A percentile compares a stretch with the other conserved stretches of the same genome.
Evolutionary conservation across 108 stramenopile genomes (phyloP).

Genomic region (Chaetoceros tenuissimus): DNA sequence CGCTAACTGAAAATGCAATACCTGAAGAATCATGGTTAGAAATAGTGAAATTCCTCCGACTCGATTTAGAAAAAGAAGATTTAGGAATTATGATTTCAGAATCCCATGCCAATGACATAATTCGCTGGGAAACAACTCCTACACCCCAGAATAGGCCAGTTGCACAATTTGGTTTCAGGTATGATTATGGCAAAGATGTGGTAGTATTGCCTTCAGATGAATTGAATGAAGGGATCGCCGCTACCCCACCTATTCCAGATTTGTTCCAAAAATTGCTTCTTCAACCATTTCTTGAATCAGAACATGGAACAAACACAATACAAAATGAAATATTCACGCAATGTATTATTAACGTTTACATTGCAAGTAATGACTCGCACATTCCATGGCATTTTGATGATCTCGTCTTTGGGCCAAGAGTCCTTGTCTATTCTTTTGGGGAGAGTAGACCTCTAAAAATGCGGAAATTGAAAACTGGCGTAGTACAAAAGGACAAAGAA

Average conservation of each 20-base stretch:
- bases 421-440: constrained; percentile 32
- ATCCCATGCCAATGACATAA: no score
- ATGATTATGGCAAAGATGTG: constrained; percentile 24
- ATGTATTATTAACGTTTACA: constrained; percentile 35
- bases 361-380: constrained; percentile 1
- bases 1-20: no score
- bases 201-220: constrained; percentile 3
- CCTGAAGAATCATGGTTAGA: no score
- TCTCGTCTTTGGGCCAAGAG: constrained; percentile 22
- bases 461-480: constrained; percentile 1
- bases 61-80: no score
- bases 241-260: constrained; percentile 13
- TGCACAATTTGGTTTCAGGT: constrained; percentile 35
- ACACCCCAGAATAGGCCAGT: constrained; percentile 23
- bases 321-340: constrained; percentile 12
- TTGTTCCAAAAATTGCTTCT: constrained; percentile 14
- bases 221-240: no score
- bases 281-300: not conserved
- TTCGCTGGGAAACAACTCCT: no score
- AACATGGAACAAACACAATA: not conserved
- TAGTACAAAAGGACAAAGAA: not conserved
- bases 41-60: no score
- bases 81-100: no score
- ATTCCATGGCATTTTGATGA: constrained; percentile 42
- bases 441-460: constrained; percentile 31